Evolutionary conservation across 495 filamentous ascomycete genomes (phyloP).

Genomic region (Oidiodendron maius): DNA sequence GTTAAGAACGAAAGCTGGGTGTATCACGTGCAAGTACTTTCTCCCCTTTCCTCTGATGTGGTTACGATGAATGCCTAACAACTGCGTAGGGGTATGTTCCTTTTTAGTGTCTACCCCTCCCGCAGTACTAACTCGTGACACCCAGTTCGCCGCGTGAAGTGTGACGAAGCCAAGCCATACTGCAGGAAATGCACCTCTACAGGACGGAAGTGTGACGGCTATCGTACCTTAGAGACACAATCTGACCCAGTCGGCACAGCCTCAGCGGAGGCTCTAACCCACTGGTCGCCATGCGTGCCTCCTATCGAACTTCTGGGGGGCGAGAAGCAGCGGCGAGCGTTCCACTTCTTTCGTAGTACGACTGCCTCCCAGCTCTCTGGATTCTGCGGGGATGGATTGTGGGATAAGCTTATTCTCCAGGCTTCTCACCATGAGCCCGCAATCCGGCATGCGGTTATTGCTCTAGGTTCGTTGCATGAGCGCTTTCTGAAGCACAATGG

Average conservation of each 20-base stretch:
- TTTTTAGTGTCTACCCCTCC: background rate
- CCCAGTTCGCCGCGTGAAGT: slow-evolving; percentile 28
- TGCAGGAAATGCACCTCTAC: slow-evolving; percentile 25
- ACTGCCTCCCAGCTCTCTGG: slow-evolving; percentile 30
- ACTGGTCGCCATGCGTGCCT: background rate
- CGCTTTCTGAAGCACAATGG: slow-evolving; percentile 5
- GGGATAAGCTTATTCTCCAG: slow-evolving; percentile 37
- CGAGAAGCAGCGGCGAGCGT: slow-evolving; percentile 9
- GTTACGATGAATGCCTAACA: background rate
- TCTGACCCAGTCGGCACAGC: background rate
- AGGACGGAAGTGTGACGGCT: slow-evolving; percentile 18
- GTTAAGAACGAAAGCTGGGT: slow-evolving; percentile 12
- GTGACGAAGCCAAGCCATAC: slow-evolving; percentile 22
- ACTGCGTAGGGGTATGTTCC: background rate
- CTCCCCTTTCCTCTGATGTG: background rate
- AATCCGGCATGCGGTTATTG: slow-evolving; percentile 16
- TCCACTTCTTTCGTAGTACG: slow-evolving; percentile 9
- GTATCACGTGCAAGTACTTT: slow-evolving; percentile 17
- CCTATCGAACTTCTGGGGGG: background rate
- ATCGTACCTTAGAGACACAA: slow-evolving; percentile 16
- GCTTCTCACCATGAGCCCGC: slow-evolving; percentile 15
- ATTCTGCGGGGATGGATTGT: slow-evolving; percentile 37
- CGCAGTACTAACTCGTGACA: background rate
- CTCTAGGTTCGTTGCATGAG: slow-evolving; percentile 17
- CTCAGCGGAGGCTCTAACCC: background rate